Base-by-base conservation (phyloP, 352 stramenopile species). In the Pythium insidiosum region DNA sequence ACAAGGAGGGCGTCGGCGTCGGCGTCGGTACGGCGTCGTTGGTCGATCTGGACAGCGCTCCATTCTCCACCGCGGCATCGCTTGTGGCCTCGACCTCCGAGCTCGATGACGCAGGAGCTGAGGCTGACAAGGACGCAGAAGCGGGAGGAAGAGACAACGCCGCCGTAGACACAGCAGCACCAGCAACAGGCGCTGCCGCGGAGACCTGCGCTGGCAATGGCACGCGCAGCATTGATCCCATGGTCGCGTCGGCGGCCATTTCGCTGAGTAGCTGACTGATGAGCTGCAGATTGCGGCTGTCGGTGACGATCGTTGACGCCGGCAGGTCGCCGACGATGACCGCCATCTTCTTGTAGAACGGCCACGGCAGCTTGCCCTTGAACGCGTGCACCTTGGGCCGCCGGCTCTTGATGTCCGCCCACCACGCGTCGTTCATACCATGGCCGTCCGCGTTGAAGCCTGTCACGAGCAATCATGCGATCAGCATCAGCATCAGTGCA, bases 311-410 rank as follows among this genome's bases (percentile, higher is more conserved):
- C 13, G 41, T 38, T 2, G 51, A 11, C 13, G n/a, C n/a, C n/a
- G 50, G 48, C 20, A 42, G 21, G 35, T 76, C 64, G 23, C 56
- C 51, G 20, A 79, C 41, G 21, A 80, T 70, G 19, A 70, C 38
- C 28, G 55, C 63, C 62, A 83, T 75, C n/a, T 59, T 61, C 21
- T 53, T 41, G 46, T 63, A 66, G 38, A 58, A 80, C 11, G 59
- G 42, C 70, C 70, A 83, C 15, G 70, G 70, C 23, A 83, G 38
- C 33, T 75, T 77, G 29, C 63, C 65, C 40, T 76, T 80, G 50
- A 83, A 77, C 34, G 60, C 57, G 53, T 78, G 57, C 15, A 62
- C 58, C 37, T 80, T 83, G 20, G 68, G 70, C 3, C 67, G 60
- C 7, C 50, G 41, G 19, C 41, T 38, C 52, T 74, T 75, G 53